Evolutionary conservation across 257 asterid genomes (phyloP), one percentile per base, ranked within the genome.

Genomic region (Nicotiana obtusifolia): DNA sequence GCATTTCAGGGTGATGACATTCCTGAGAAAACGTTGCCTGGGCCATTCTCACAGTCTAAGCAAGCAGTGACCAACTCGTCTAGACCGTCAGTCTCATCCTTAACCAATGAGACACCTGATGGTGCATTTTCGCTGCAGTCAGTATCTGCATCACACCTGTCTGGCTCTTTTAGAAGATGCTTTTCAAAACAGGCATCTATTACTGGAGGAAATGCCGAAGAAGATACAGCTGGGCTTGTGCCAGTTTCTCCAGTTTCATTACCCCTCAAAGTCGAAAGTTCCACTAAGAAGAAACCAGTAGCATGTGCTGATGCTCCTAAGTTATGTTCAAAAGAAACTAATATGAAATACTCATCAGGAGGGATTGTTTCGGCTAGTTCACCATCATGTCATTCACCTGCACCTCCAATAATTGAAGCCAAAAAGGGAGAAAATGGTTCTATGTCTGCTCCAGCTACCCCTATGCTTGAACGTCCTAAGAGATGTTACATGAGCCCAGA

Each of bases 11-110:
- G 87, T 3, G 93, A 96, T 86, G 98, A 94, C 54, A 89, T 96
- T 80, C 98, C 99, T 1, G 93, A 86, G 89, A 95, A 62, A 81
- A 88, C 7, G 30, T 87, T 94, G n/a, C 98, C 98, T 14, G 89
- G 78, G n/a, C 92, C 94, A 64, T 91, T 91, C 87, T 77, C 81
- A 82, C 78, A 53, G 64, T 30, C 65, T 68, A 90, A 86, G 85
- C 90, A 81, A 22, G 60, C 0, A 6, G 60, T 0, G 20, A 71
- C 60, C 37, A 0, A 71, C 22, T 71, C 81, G 64, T 77, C 14
- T 65, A 83, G 35, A 20, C 60, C 60, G 14, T 44, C 37, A 13
- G 0, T 33, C 60, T 44, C 60, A 22, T 22, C 37, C 78, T 71
- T 44, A 53, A 78, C 26, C 61, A 61, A 53, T 17, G 85, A 76